phyloP scores from a whole-genome alignment of 192 early-diverging fungal genomes.

The Coemansia aciculifera region DNA sequence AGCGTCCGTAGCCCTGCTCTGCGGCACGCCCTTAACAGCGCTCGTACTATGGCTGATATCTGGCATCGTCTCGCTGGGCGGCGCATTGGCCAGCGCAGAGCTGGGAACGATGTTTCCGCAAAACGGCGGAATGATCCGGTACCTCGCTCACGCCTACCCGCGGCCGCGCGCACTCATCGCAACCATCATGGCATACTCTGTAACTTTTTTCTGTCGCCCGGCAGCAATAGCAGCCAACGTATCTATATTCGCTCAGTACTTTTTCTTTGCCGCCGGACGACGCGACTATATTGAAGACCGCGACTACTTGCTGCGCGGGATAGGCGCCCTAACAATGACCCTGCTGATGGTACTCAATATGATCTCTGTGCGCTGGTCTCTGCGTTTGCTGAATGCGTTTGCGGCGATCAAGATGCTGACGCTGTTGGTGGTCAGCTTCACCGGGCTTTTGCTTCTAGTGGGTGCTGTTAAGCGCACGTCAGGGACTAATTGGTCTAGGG shows the following conservation, averaged over 20 bases:
- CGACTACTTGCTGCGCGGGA: constrained; percentile 46
- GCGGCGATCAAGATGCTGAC: constrained; percentile 72
- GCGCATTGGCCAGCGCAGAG: constrained; percentile 85
- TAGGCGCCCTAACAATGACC: constrained; percentile 61
- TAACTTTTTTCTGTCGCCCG: constrained; percentile 57
- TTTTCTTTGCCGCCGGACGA: constrained; percentile 51
- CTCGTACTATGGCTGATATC: constrained; percentile 71
- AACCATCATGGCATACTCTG: constrained; percentile 58
- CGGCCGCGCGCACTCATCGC: constrained; percentile 54
- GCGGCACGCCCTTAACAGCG: constrained; percentile 66
- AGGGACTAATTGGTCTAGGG: constrained; percentile 60
- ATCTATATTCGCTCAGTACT: constrained; percentile 54
- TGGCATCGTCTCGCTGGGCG: constrained; percentile 74
- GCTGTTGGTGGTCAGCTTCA: constrained; percentile 64
- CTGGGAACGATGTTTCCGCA: constrained; percentile 83
- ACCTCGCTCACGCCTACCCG: constrained; percentile 69
- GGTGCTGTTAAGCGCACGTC: constrained; percentile 50
- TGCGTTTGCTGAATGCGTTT: constrained; percentile 66
- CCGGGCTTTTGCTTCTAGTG: constrained; percentile 68
- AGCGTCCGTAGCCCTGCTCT: constrained; percentile 65
- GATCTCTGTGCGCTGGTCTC: constrained; percentile 62
- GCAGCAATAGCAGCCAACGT: constrained; percentile 56
- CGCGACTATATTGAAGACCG: constrained; percentile 23
- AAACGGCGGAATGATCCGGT: constrained; percentile 87
- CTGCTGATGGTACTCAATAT: constrained; percentile 63